Conservation (phyloP, 345 rosid genomes). For the Firmiana major region DNA sequence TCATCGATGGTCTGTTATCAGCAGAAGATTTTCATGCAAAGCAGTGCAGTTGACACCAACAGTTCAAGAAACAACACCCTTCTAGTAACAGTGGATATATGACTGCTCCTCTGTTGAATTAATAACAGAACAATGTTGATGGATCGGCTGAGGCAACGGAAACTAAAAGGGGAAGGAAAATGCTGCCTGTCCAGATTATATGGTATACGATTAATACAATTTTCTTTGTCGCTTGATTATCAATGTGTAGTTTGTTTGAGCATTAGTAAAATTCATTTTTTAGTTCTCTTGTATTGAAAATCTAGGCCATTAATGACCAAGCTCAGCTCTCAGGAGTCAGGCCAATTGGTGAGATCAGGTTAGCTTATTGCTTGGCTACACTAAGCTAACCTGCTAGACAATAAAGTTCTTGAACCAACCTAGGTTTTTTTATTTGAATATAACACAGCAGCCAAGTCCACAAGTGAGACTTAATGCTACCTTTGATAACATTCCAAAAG, state of each 20-base stretch:
- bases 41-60: slow-evolving; percentile 50
- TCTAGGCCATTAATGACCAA: too few species aligned
- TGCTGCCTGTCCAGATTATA: neutral
- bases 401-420: too few species aligned
- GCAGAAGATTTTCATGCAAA: slow-evolving; percentile 44
- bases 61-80: slow-evolving; percentile 2
- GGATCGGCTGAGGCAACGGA: slow-evolving; percentile 5
- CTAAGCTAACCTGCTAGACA: too few species aligned
- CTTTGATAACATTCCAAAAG: neutral
- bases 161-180: slow-evolving; percentile 12
- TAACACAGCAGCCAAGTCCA: too few species aligned
- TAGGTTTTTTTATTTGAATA: too few species aligned
- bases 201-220: slow-evolving; percentile 1
- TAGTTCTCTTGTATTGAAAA: too few species aligned
- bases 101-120: neutral
- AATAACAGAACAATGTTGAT: neutral
- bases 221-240: slow-evolving; percentile 16
- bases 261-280: too few species aligned
- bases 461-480: too few species aligned
- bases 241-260: neutral
- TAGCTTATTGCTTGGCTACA: too few species aligned
- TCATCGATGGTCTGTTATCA: slow-evolving; percentile 47
- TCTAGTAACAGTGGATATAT: neutral
- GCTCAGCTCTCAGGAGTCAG: too few species aligned
- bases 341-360: too few species aligned